These are phyloP conservation scores for Metarhizium robertsii DNA, from an alignment of 2,329 filamentous ascomycete genomes.

Conservation along the genomic window DNA sequence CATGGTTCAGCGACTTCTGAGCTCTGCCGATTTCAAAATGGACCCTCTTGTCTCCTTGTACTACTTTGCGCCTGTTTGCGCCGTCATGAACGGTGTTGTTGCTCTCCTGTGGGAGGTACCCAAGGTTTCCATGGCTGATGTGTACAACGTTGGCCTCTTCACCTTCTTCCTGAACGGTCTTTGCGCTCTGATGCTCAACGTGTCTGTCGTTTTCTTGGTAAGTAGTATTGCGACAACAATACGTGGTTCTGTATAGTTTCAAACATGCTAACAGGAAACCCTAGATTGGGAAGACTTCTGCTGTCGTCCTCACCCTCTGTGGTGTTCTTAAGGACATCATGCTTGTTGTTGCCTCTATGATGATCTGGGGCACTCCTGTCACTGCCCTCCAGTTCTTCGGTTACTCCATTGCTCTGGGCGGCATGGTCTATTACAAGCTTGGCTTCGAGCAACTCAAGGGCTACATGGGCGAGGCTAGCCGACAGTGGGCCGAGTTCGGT, in stretches of 20 bases:
- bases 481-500: constrained; percentile 82
- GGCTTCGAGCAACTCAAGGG: constrained; percentile 76
- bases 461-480: constrained; percentile 61
- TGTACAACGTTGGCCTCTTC: constrained; percentile 63
- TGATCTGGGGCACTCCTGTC: constrained; percentile 72
- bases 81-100: constrained; percentile 68
- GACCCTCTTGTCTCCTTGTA: constrained; percentile 81
- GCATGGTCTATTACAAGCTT: constrained; percentile 77
- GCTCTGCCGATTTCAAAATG: constrained; percentile 83
- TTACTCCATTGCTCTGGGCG: constrained; percentile 69
- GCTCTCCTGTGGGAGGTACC: constrained; percentile 68
- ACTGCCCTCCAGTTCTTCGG: constrained; percentile 72
- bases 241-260: neutral
- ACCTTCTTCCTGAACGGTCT: constrained; percentile 68
- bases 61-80: constrained; percentile 82
- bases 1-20: constrained; percentile 76
- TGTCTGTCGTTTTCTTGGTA: constrained; percentile 80
- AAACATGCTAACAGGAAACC: neutral
- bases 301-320: constrained; percentile 76
- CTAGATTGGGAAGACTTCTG: constrained; percentile 80
- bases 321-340: constrained; percentile 85
- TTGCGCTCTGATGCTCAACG: constrained; percentile 73
- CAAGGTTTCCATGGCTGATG: constrained; percentile 56
- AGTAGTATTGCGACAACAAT: constrained; percentile 16
- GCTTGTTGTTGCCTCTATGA: constrained; percentile 69